Evolutionary conservation across 78 protist genomes (phyloP).

Genomic region (Pigoraptor vietnamica): DNA sequence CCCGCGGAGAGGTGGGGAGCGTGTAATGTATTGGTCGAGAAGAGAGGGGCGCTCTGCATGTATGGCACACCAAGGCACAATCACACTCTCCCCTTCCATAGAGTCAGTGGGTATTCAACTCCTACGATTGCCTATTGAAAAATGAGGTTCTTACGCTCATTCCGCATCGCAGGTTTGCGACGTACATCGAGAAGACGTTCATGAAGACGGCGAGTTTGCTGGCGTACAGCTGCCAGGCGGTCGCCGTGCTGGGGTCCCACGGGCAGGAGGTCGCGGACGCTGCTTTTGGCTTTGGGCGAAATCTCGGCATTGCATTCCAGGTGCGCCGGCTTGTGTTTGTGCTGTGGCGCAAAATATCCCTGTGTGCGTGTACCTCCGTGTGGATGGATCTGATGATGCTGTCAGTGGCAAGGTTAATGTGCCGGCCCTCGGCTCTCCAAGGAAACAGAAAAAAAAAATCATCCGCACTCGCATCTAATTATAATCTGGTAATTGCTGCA

Average conservation of each 20-base stretch:
- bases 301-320: conserved; percentile 89
- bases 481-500: not conserved
- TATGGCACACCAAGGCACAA: no score
- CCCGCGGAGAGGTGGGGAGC: conserved; percentile 67
- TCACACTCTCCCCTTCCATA: no score
- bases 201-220: conserved; percentile 82
- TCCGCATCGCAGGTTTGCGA: conserved; percentile 23
- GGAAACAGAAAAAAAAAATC: no score
- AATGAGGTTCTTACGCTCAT: no score
- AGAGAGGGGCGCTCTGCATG: no score
- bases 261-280: not conserved
- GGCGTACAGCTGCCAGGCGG: conserved; percentile 46
- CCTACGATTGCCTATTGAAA: no score
- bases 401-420: not conserved
- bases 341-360: not conserved
- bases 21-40: no score
- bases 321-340: not conserved
- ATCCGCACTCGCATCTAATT: not conserved
- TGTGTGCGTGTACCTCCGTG: not conserved
- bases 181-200: conserved; percentile 77
- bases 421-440: no score
- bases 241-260: conserved; percentile 11
- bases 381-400: not conserved
- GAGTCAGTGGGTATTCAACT: no score
- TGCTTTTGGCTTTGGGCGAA: conserved; percentile 61